Evolutionary conservation across 2,329 filamentous ascomycete species (phyloP), one percentile per base, ranked within the genome.

Genomic region (Fusarium clavum): DNA sequence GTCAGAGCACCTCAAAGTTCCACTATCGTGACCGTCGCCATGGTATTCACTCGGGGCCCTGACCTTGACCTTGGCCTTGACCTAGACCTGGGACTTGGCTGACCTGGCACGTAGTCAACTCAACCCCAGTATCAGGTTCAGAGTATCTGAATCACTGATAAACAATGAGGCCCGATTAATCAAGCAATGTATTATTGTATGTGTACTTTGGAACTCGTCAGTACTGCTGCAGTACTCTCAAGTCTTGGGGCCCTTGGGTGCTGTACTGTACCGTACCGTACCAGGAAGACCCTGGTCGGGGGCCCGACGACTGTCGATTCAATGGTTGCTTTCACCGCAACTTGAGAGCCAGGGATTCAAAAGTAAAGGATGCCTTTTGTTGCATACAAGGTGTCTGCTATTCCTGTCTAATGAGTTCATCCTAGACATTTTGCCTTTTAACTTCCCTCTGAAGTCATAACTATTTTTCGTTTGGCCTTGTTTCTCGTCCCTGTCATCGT

Each of bases 251-350:
- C 11, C 20, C 62, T 61, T 62, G 56, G 65, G 52, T 41, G 27
- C 16, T 18, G 25, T 27, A 27, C 25, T 27, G 18, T 34, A 34
- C 32, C 10, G 32, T 34, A 34, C 32, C 5, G 18, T 53, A 51
- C 73, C 49, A 52, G 73, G 73, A 73, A 73, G 57, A 73, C 70
- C 73, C 73, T 62, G 56, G 73, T 73, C 49, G 43, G 48, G 24
- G 20, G 48, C 56, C 62, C 62, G 65, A 67, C 60, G 66, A 62
- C 62, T 61, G 49, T 62, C 47, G 63, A 67, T 66, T 66, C 45
- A 61, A 61, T 64, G 70, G 66, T 61, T 60, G 62, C 73, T 75
- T 75, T 75, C 73, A 75, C 73, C 73, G 73, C 73, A 75, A 75
- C 70, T 75, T 75, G 68, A 61, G 59, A 60, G 68, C 41, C 71